A percentile compares a stretch with the other conserved stretches of the same genome.
Conservation (phyloP, 2,329 filamentous ascomycete genomes). For the Epichloe glyceriae region DNA sequence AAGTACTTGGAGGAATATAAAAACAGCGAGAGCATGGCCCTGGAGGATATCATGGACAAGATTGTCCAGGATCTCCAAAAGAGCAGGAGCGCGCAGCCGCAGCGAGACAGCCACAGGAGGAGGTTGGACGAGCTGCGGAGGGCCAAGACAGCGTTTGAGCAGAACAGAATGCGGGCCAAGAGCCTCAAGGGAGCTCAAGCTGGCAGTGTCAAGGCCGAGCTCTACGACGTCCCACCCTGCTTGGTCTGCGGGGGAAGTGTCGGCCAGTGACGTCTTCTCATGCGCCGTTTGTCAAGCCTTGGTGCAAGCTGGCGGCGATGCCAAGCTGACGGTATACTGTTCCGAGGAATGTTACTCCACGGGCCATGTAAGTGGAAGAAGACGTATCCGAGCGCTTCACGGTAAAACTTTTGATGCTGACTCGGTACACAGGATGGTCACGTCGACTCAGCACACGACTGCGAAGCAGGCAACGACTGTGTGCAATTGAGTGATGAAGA, state of each 20-base stretch:
- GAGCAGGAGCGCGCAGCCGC: conserved; percentile 17
- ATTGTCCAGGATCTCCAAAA: conserved; percentile 20
- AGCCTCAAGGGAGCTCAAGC: conserved; percentile 19
- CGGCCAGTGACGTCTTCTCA: conserved; percentile 24
- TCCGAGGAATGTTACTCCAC: conserved; percentile 28
- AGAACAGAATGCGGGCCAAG: conserved; percentile 26
- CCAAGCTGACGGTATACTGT: conserved; percentile 30
- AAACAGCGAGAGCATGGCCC: conserved; percentile 13
- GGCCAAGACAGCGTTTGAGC: conserved; percentile 36
- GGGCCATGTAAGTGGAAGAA: conserved; percentile 25
- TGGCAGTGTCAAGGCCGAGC: conserved; percentile 16
- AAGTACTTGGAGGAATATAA: conserved; percentile 28
- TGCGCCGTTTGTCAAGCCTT: conserved; percentile 34
- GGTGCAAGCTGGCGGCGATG: conserved; percentile 21
- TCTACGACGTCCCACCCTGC: conserved; percentile 28
- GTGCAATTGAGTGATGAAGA: conserved; percentile 27
- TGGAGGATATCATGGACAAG: conserved; percentile 23
- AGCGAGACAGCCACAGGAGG: conserved; percentile 24
- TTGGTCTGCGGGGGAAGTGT: conserved; percentile 22
- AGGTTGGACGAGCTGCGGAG: conserved; percentile 34
- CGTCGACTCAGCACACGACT: conserved; percentile 25
- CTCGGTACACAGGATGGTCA: conserved; percentile 23
- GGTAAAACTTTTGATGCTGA: conserved; percentile 12
- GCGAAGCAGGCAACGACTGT: conserved; percentile 27
- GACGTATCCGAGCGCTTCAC: no score